Base-by-base conservation (phyloP, 2,329 filamentous ascomycete species). In the Calonectria crousiana region DNA sequence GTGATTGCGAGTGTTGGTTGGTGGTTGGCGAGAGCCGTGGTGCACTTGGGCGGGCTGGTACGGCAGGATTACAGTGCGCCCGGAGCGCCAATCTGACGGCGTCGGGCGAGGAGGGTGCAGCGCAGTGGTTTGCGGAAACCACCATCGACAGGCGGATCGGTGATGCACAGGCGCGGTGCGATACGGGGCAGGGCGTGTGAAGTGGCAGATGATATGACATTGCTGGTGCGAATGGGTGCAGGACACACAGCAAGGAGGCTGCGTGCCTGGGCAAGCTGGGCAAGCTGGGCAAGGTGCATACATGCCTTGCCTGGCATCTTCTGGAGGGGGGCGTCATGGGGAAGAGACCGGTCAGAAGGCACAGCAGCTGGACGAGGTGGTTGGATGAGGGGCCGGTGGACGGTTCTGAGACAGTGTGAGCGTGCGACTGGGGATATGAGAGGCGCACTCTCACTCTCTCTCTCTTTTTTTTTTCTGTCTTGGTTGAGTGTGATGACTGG, bases 321-420 rank as follows among this genome's bases (percentile, higher is more conserved):
- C 20, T 16, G 32, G 34, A 47, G 23, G 60, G 60, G 41, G 60
- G n/a, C 38, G 34, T 41, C 56, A 60, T 60, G 34, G 34, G 32
- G 60, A 62, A 44, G 30, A 38, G 69, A 71, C 56, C 44, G 58
- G 47, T 53, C 49, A 65, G 20, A 53, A 53, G 58, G 69, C 26
- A 30, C 53, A 18, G 34, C 28, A 64, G 38, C 14, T 47, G 47
- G 47, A 47, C 30, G 34, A 18, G 44, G 30, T 47, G 44, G 52
- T 49, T 62, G 53, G 34, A 44, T 71, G 34, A 44, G 60, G 49
- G 60, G 60, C 51, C 18, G 30, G 30, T n/a, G 65, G 65, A 41
- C 51, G 62, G 52, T 26, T 67, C 47, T 67, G 62, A 72, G 62
- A 71, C 69, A 71, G 34, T 56, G 62, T 65, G 60, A 65, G 60